Conservation (phyloP, 148 eudicot species). For the Mesembryanthemum crystallinum region DNA sequence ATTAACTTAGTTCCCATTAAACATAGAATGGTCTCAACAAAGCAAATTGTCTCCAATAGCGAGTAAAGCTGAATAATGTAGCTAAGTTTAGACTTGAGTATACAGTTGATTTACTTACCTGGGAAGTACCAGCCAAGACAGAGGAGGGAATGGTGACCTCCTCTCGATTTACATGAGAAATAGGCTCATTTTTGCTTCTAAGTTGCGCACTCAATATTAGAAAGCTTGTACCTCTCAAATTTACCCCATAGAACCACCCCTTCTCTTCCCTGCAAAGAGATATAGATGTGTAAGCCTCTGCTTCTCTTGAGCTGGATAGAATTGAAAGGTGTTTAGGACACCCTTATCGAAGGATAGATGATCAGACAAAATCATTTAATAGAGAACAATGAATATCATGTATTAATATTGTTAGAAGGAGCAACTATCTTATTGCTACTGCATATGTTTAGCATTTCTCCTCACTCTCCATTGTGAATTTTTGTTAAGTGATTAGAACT, state of each 20-base stretch:
- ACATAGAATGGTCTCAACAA: too few relatives aligned
- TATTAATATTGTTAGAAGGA: too few relatives aligned
- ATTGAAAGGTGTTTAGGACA: too few relatives aligned
- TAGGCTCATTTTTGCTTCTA: slow-evolving; percentile 39
- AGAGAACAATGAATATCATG: too few relatives aligned
- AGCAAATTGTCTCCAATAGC: too few relatives aligned
- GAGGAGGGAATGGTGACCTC: slow-evolving; percentile 33
- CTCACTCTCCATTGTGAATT: too few relatives aligned
- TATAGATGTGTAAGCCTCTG: not conserved
- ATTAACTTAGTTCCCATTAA: too few relatives aligned
- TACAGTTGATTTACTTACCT: slow-evolving; percentile 11
- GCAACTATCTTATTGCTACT: too few relatives aligned
- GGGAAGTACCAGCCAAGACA: slow-evolving; percentile 24
- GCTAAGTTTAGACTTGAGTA: too few relatives aligned
- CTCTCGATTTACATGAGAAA: slow-evolving; percentile 34
- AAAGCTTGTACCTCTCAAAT: slow-evolving; percentile 40
- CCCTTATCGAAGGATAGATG: not conserved
- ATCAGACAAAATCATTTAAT: not conserved
- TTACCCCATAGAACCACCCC: slow-evolving; percentile 52
- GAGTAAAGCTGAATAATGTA: too few relatives aligned
- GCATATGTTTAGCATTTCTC: too few relatives aligned
- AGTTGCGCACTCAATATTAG: slow-evolving; percentile 41
- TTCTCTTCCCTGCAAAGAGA: slow-evolving; percentile 43
- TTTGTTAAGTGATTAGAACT: too few relatives aligned
- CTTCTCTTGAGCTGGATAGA: not conserved